Conservation (phyloP, 1,284 basidiomycete genomes). For the Violaceomyces palustris region DNA sequence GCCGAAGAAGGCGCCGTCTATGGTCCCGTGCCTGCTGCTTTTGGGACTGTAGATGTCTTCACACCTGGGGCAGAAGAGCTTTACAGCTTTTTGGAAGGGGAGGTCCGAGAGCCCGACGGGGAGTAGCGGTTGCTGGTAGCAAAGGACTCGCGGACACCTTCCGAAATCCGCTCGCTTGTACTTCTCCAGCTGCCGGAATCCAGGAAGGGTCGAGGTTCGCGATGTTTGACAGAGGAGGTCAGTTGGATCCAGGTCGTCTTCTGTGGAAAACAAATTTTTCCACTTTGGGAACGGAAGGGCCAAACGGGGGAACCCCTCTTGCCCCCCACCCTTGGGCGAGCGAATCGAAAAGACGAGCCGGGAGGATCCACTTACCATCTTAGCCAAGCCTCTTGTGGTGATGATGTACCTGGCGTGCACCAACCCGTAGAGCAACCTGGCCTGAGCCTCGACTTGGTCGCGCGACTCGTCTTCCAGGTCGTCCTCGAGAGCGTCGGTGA, state of each 20-base stretch:
- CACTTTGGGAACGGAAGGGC: no score
- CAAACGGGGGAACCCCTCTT: no score
- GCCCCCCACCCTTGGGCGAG: no score
- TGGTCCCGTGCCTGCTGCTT: conserved; percentile 47
- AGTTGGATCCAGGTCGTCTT: neutral
- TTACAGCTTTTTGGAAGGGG: conserved; percentile 51
- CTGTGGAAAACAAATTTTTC: no score
- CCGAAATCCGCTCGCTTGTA: conserved; percentile 52
- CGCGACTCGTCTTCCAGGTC: conserved; percentile 42
- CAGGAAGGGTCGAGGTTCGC: neutral
- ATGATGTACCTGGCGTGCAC: conserved; percentile 51
- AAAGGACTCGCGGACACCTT: conserved; percentile 49
- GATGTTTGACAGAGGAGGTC: neutral
- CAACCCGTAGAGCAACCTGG: conserved; percentile 48
- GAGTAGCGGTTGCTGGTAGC: conserved; percentile 47
- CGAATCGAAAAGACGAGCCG: neutral
- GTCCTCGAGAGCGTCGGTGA: conserved; percentile 61
- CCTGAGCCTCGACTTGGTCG: conserved; percentile 49
- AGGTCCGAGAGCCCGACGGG: conserved; percentile 49
- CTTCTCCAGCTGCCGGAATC: conserved; percentile 37
- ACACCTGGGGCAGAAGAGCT: conserved; percentile 50
- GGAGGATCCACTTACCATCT: conserved; percentile 38
- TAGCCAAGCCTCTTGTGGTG: conserved; percentile 48
- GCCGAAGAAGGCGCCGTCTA: conserved; percentile 53
- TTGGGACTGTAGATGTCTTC: conserved; percentile 52